Evolutionary conservation across 352 stramenopile genomes (phyloP), one percentile per base, ranked within the genome.

Genomic region (Phytophthora capsici): DNA sequence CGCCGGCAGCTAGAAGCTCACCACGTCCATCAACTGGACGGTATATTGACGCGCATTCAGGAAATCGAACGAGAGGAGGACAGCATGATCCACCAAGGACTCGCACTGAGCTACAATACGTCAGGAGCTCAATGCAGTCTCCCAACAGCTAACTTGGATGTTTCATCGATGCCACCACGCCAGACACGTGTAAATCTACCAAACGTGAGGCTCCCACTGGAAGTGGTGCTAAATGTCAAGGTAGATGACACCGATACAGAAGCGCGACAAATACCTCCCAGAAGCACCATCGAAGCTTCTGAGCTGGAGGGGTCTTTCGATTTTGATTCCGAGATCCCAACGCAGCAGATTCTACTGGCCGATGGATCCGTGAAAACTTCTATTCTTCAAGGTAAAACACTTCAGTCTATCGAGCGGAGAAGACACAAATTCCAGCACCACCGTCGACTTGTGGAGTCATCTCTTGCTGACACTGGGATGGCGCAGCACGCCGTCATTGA

Each of bases 401-500:
- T 63, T 19, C 59, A 66, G 20, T 73, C 40, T 3, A 84, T 91
- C 14, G 80, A 91, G 47, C 88, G 84, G 22, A 75, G 59, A 28
- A 60, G 71, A 22, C 63, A 61, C 16, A 77, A 84, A 40, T 91
- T 89, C 46, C 37, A 77, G 25, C 77, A 80, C 20, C 77, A 91
- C 47, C 77, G 80, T 16, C 66, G 63, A 34, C 63, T 91, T 23
- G 82, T 80, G 1, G 82, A 91, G 43, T 68, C 82, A 20, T 88
- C 82, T 3, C 50, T 91, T 3, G 60, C 77, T 23, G 71, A 80
- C 6, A 84, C 80, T 2, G 80, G 80, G 16, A 86, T 89, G 78
- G 37, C 82, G 30, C 82, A 91, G 59, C 74, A 50, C 32, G 71
- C 67, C 4, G 72, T 91, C 19, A 82, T 91, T 47, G 82, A 91